Evolutionary conservation across 225 moss, liverwort and hornwort genomes (phyloP).

Genomic region (Bryoerythrophyllum caledonicum): DNA sequence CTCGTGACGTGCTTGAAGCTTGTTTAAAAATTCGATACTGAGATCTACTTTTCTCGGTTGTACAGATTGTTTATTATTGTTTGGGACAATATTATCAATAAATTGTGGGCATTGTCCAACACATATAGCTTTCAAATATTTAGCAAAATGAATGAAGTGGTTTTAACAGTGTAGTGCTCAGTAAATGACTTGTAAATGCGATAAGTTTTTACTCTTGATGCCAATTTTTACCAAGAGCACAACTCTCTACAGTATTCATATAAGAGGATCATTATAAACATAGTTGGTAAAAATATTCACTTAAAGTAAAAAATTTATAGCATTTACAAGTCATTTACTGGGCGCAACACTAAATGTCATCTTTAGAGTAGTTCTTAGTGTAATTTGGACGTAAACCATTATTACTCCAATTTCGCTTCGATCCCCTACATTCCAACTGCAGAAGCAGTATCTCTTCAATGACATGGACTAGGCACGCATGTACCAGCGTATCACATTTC

Average conservation of each 20-base stretch:
- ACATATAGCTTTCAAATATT: neutral
- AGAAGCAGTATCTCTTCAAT: slow-evolving; percentile 93
- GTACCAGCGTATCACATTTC: slow-evolving; percentile 21
- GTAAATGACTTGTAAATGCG: too few species aligned
- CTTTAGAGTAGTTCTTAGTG: neutral
- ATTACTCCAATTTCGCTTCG: too few species aligned
- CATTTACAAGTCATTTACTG: too few species aligned
- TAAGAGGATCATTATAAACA: too few species aligned
- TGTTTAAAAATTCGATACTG: neutral
- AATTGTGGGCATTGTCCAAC: neutral
- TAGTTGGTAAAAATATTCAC: too few species aligned
- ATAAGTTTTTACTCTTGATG: too few species aligned
- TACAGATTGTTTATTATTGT: neutral
- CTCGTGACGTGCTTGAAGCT: neutral
- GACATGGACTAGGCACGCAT: slow-evolving; percentile 18
- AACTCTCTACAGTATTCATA: too few species aligned
- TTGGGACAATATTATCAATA: neutral
- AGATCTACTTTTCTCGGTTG: neutral
- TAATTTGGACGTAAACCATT: too few species aligned
- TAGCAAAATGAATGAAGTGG: neutral
- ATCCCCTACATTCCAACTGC: slow-evolving; percentile 72
- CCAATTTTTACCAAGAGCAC: too few species aligned
- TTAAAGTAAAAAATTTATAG: too few species aligned
- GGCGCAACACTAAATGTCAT: too few species aligned
- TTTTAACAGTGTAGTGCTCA: neutral